These are phyloP conservation scores for Apophysomyces variabilis DNA, from an alignment of 371 early-diverging fungal species.

Conservation along the genomic window DNA sequence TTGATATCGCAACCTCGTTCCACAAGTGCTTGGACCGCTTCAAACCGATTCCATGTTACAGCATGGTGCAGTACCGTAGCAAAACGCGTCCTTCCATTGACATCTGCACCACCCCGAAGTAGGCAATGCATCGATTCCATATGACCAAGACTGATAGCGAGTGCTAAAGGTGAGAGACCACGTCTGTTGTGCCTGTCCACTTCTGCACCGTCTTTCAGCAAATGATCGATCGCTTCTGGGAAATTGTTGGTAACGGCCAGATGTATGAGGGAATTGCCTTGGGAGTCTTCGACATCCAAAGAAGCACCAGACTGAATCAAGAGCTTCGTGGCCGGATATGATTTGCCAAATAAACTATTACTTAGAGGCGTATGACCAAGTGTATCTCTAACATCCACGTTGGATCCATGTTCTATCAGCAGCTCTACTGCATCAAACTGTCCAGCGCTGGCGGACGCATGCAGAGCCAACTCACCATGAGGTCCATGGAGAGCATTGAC, in stretches of 20 bases:
- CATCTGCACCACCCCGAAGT: constrained; percentile 39
- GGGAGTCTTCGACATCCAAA: constrained; percentile 57
- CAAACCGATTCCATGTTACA: constrained; percentile 50
- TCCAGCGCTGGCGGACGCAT: constrained; percentile 42
- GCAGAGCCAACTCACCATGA: constrained; percentile 45
- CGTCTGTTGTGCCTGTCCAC: constrained; percentile 38
- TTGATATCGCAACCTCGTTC: constrained; percentile 34
- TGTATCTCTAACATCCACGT: constrained; percentile 61
- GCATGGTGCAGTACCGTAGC: constrained; percentile 51
- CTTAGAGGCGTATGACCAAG: constrained; percentile 70
- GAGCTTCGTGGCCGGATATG: constrained; percentile 32
- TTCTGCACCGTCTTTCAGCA: constrained; percentile 26
- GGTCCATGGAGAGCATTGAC: constrained; percentile 48
- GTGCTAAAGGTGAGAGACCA: constrained; percentile 45
- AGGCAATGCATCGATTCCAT: constrained; percentile 27
- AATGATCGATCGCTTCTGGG: constrained; percentile 25
- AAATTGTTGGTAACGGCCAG: constrained; percentile 41
- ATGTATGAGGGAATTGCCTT: constrained; percentile 70
- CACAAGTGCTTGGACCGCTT: constrained; percentile 39
- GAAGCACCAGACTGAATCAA: constrained; percentile 42
- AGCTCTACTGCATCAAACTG: constrained; percentile 47
- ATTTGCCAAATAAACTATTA: constrained; percentile 39
- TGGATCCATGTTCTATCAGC: constrained; percentile 47
- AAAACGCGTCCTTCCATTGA: constrained; percentile 35
- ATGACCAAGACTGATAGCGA: constrained; percentile 47